phyloP scores from a whole-genome alignment of 208 protist species.

The Novymonas esmeraldas region DNA sequence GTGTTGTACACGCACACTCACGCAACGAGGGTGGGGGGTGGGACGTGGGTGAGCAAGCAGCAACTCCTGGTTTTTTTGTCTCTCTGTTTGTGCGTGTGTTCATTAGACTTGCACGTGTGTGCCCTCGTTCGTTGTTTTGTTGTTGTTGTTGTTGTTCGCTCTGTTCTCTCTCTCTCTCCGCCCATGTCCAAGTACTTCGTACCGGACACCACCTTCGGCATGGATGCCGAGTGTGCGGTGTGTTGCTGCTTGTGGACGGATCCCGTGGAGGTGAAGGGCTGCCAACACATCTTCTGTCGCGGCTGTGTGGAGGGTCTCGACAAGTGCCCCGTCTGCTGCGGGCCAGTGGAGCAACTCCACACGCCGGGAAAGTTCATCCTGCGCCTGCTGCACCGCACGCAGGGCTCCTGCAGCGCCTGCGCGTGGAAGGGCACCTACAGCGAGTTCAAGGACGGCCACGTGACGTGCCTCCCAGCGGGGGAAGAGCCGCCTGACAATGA shows the following conservation, averaged over 20 bases:
- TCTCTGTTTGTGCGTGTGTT: not conserved
- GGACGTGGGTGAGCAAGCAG: no score
- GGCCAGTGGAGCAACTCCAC: conserved; percentile 20
- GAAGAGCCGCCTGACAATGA: conserved; percentile 5
- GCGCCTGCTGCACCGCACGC: conserved; percentile 42
- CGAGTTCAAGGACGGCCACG: conserved; percentile 53
- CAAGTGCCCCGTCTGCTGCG: conserved; percentile 56
- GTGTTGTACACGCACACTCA: no score
- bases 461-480: conserved; percentile 28
- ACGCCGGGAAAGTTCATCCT: conserved; percentile 48
- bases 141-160: not conserved
- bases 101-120: not conserved
- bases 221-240: conserved; percentile 50
- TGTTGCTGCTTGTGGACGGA: conserved; percentile 51
- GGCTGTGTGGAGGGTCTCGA: conserved; percentile 39
- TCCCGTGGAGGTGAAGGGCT: conserved; percentile 47
- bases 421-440: conserved; percentile 59
- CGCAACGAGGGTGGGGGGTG: no score
- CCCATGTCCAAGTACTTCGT: conserved; percentile 57
- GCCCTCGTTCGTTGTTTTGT: not conserved
- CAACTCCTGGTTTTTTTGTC: not conserved
- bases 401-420: conserved; percentile 55
- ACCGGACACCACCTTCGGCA: conserved; percentile 38
- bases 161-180: not conserved
- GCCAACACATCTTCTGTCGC: conserved; percentile 65